Conservation (phyloP, 2,329 filamentous ascomycete genomes). For the Rutstroemia sp. region DNA sequence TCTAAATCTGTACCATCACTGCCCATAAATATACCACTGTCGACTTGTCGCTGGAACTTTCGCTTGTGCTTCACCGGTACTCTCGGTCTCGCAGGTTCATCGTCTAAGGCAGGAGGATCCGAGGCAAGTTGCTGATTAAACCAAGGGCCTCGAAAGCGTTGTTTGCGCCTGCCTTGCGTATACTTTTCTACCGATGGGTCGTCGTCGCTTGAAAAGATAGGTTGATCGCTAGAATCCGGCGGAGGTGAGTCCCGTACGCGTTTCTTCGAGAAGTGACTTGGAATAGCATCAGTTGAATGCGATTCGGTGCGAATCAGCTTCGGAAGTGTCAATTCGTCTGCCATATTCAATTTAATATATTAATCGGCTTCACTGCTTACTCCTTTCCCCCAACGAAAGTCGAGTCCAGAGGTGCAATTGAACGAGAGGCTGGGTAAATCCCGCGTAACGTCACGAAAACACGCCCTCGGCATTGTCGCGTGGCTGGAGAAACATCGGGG, state of each 20-base stretch:
- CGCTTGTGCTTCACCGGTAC: constrained; percentile 35
- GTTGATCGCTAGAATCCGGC: constrained; percentile 58
- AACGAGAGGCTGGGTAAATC: neutral
- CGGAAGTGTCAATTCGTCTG: constrained; percentile 18
- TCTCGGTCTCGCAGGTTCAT: constrained; percentile 8
- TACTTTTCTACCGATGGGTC: constrained; percentile 62
- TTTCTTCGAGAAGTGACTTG: constrained; percentile 27
- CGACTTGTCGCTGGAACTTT: constrained; percentile 50
- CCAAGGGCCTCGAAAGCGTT: constrained; percentile 59
- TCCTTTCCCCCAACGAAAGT: neutral
- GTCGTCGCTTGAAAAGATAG: constrained; percentile 66
- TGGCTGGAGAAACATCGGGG: too few species aligned
- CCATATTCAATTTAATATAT: constrained; percentile 8
- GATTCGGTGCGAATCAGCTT: constrained; percentile 4
- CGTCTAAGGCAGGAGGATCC: constrained; percentile 13
- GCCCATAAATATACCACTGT: constrained; percentile 64
- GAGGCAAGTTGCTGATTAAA: constrained; percentile 49
- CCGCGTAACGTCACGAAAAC: neutral
- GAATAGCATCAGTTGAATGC: neutral
- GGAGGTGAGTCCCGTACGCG: constrained; percentile 31
- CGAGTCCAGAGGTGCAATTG: neutral
- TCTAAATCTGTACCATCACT: constrained; percentile 48
- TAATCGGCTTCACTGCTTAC: neutral
- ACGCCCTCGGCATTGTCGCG: neutral
- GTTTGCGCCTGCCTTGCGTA: constrained; percentile 49